Percentiles rank a stretch among this genome's conserved stretches.
These are phyloP conservation scores for Kwoniella mangroviensis DNA, from an alignment of 768 basidiomycete genomes.

Conservation along the genomic window DNA sequence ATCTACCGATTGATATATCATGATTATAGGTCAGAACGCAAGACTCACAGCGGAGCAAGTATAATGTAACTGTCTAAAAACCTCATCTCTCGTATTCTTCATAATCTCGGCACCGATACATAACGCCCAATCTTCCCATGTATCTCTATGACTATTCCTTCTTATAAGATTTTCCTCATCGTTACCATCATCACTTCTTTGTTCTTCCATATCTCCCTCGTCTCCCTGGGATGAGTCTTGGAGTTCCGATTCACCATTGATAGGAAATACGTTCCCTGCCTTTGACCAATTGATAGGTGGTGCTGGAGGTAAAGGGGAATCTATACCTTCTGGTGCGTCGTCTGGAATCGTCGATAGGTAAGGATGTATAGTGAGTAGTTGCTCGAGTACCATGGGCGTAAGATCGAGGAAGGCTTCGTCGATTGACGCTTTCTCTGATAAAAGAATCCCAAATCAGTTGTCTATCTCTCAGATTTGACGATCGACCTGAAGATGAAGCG, in stretches of 20 bases:
- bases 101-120: conserved; percentile 87
- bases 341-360: conserved; percentile 73
- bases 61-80: conserved; percentile 77
- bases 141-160: conserved; percentile 49
- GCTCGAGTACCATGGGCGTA: conserved; percentile 75
- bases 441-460: not conserved
- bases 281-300: conserved; percentile 55
- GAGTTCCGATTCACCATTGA: conserved; percentile 28
- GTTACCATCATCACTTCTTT: conserved; percentile 26
- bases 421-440: conserved; percentile 90
- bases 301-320: conserved; percentile 51
- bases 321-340: conserved; percentile 71
- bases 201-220: conserved; percentile 12
- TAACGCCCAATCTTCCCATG: conserved; percentile 92
- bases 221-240: not conserved
- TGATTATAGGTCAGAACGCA: conserved; percentile 3
- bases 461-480: no score
- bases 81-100: conserved; percentile 70
- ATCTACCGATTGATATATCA: no score
- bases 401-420: conserved; percentile 97
- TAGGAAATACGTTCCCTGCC: conserved; percentile 55
- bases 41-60: conserved; percentile 84
- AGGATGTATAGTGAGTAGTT: conserved; percentile 75
- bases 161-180: conserved; percentile 5
- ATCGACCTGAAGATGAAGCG: not conserved